A percentile compares a stretch with the other conserved stretches of the same genome.
These are phyloP conservation scores for Emergomyces africanus DNA, from an alignment of 2,329 filamentous ascomycete genomes.

Conservation along the genomic window DNA sequence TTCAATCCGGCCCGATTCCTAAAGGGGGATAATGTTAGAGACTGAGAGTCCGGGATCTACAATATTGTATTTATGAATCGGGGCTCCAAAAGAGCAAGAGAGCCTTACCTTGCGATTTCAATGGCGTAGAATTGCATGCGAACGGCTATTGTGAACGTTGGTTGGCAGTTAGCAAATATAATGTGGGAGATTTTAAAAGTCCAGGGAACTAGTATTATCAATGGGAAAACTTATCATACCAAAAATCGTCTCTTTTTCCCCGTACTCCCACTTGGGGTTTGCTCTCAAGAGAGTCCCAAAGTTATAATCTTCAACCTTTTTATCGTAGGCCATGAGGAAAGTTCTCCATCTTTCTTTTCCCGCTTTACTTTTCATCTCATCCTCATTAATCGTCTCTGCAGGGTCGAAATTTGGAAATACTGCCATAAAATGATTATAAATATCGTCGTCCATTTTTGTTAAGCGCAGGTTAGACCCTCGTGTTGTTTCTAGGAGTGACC, in stretches of 20 bases:
- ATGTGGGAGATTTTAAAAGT: background rate
- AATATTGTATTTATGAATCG: background rate
- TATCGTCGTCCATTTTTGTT: constrained; percentile 91
- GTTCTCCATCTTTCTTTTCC: constrained; percentile 93
- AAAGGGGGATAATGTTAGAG: background rate
- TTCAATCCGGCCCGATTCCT: constrained; percentile 80
- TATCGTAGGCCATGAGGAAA: constrained; percentile 89
- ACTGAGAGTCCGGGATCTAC: background rate
- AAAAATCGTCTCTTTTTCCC: constrained; percentile 81
- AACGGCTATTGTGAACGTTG: constrained; percentile 35
- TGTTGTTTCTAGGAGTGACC: constrained; percentile 84
- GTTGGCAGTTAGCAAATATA: background rate
- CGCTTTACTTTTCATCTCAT: constrained; percentile 92
- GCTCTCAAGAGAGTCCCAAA: constrained; percentile 88
- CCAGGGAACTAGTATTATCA: background rate
- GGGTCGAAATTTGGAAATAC: constrained; percentile 93
- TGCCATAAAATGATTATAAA: constrained; percentile 72
- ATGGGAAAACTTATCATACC: constrained; percentile 41
- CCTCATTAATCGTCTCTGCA: constrained; percentile 66
- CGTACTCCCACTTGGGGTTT: constrained; percentile 71
- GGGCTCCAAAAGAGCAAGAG: background rate
- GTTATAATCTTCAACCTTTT: constrained; percentile 93
- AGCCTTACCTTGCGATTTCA: constrained; percentile 53
- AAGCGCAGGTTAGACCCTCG: constrained; percentile 79
- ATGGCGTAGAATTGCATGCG: constrained; percentile 77